A percentile compares a stretch with the other conserved stretches of the same genome.
These are phyloP conservation scores for Oenanthe javanica DNA, from an alignment of 140 eudicot genomes.

Conservation along the genomic window DNA sequence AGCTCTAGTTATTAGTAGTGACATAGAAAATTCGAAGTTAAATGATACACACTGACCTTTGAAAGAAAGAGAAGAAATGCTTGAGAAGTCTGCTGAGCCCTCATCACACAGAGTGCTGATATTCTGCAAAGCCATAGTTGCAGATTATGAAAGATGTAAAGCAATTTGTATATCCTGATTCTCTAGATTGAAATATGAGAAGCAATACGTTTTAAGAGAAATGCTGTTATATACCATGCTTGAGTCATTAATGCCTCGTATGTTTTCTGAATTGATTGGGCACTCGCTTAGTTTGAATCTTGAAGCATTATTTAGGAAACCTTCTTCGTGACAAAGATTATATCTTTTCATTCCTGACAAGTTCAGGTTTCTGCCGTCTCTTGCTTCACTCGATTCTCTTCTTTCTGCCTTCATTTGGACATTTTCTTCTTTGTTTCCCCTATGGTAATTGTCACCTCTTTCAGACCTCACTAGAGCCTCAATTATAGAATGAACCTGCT, in stretches of 20 bases:
- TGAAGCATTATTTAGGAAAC: conserved; percentile 11
- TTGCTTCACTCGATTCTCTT: conserved; percentile 17
- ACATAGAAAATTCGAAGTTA: neutral
- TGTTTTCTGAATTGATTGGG: conserved; percentile 16
- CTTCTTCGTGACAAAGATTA: conserved; percentile 19
- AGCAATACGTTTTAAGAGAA: neutral
- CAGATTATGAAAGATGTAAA: conserved; percentile 47
- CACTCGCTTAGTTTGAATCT: conserved; percentile 15
- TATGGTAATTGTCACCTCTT: conserved; percentile 31
- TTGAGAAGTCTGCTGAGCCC: conserved; percentile 35
- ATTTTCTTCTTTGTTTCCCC: conserved; percentile 15
- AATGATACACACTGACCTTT: conserved; percentile 43
- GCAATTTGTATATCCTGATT: conserved; percentile 45
- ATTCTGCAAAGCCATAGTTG: conserved; percentile 46
- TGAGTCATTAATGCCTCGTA: conserved; percentile 21
- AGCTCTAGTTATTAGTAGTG: too few relatives aligned
- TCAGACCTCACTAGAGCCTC: conserved; percentile 71
- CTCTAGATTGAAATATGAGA: conserved; percentile 9
- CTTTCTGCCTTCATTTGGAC: conserved; percentile 18
- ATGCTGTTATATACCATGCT: conserved; percentile 14
- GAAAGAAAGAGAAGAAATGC: conserved; percentile 67
- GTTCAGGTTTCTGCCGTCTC: conserved; percentile 12
- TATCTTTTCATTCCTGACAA: conserved; percentile 11
- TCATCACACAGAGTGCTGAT: conserved; percentile 53
- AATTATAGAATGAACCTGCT: conserved; percentile 86